Evolutionary conservation across 192 early-diverging fungal species (phyloP).

Genomic region (Coemansia interrupta): DNA sequence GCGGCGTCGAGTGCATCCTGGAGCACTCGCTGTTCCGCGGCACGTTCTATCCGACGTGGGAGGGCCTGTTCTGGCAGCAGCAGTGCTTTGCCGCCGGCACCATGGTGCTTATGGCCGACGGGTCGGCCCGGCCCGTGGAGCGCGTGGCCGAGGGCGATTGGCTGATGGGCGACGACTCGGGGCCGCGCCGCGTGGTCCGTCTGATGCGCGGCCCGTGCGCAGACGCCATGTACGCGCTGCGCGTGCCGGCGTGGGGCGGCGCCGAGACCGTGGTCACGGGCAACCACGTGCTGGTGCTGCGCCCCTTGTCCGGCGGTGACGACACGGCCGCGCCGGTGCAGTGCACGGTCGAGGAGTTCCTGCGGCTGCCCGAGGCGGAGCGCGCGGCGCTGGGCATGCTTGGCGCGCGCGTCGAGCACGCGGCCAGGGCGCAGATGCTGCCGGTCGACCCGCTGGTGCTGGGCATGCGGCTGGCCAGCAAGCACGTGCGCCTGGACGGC

Average conservation of each 20-base stretch:
- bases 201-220: conserved; percentile 22
- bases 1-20: conserved; percentile 97
- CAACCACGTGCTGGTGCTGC: conserved; percentile 41
- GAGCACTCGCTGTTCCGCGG: conserved; percentile 99
- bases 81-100: conserved; percentile 53
- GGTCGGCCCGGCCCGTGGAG: conserved; percentile 24
- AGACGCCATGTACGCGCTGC: conserved; percentile 29
- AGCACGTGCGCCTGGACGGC: background rate
- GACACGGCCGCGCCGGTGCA: background rate
- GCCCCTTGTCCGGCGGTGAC: background rate
- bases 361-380: background rate
- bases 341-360: conserved; percentile 25
- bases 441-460: conserved; percentile 18
- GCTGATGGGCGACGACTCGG: conserved; percentile 54
- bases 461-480: conserved; percentile 8
- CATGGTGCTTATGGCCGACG: conserved; percentile 32
- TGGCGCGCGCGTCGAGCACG: conserved; percentile 15
- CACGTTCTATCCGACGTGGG: conserved; percentile 97
- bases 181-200: conserved; percentile 32
- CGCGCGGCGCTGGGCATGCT: conserved; percentile 15
- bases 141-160: conserved; percentile 39
- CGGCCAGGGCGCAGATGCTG: background rate
- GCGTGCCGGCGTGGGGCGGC: conserved; percentile 17
- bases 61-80: conserved; percentile 97
- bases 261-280: conserved; percentile 20